Percentiles rank a stretch among this genome's conserved stretches.
These are phyloP conservation scores for Boletus rufocinnamomeus DNA, from an alignment of 768 basidiomycete species.

Conservation along the genomic window DNA sequence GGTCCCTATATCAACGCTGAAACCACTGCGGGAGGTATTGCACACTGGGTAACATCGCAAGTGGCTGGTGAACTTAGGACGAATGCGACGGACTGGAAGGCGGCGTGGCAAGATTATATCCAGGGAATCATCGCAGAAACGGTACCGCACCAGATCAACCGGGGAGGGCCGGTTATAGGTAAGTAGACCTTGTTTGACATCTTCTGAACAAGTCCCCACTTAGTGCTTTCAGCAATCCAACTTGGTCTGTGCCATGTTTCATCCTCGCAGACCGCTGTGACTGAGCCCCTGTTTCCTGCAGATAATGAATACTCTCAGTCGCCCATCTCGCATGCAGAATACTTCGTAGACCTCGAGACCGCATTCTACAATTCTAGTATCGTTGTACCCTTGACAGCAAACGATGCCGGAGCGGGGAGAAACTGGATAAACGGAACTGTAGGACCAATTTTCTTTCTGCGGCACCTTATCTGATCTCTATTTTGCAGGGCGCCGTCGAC, in stretches of 20 bases:
- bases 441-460: slow-evolving; percentile 19
- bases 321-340: slow-evolving; percentile 45
- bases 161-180: slow-evolving; percentile 78
- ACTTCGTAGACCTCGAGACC: slow-evolving; percentile 63
- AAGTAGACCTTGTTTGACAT: slow-evolving; percentile 19
- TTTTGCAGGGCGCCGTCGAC: slow-evolving; percentile 65
- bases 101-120: slow-evolving; percentile 74
- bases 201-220: slow-evolving; percentile 1
- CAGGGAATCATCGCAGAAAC: slow-evolving; percentile 62
- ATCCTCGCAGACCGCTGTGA: neutral
- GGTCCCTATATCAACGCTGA: slow-evolving; percentile 72
- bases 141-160: slow-evolving; percentile 63
- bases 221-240: slow-evolving; percentile 47
- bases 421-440: slow-evolving; percentile 77
- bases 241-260: slow-evolving; percentile 42
- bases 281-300: slow-evolving; percentile 23
- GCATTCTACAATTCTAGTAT: slow-evolving; percentile 57
- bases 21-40: slow-evolving; percentile 74
- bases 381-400: slow-evolving; percentile 73
- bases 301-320: slow-evolving; percentile 77
- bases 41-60: slow-evolving; percentile 69
- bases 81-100: slow-evolving; percentile 63
- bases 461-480: slow-evolving; percentile 3
- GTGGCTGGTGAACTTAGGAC: slow-evolving; percentile 71
- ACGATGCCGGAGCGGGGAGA: slow-evolving; percentile 57